phyloP scores from a whole-genome alignment of 2,329 filamentous ascomycete species.

The Curvularia verruculosa region DNA sequence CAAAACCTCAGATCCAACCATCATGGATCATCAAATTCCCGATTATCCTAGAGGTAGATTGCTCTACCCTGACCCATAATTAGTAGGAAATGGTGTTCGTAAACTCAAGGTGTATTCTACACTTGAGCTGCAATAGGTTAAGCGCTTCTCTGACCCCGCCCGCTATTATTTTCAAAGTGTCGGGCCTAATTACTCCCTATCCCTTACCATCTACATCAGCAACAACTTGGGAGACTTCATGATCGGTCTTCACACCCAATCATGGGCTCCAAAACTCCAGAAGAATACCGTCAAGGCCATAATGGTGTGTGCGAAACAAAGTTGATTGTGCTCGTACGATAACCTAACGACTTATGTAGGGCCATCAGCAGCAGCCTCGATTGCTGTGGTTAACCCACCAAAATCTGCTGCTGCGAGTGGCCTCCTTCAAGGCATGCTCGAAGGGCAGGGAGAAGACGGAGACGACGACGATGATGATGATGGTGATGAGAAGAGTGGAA shows the following conservation, averaged over 20 bases:
- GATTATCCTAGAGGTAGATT: neutral
- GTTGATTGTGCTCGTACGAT: neutral
- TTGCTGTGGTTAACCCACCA: slow-evolving; percentile 40
- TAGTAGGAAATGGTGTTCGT: too few species aligned
- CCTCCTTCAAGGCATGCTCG: slow-evolving; percentile 45
- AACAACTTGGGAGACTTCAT: slow-evolving; percentile 6
- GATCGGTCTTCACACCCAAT: slow-evolving; percentile 2
- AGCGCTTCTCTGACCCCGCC: neutral
- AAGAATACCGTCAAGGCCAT: slow-evolving; percentile 42
- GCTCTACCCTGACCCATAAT: neutral
- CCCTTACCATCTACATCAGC: neutral
- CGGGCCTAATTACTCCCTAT: neutral
- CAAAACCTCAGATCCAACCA: neutral
- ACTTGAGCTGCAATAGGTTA: neutral
- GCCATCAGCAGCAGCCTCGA: slow-evolving; percentile 30
- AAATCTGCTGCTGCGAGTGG: slow-evolving; percentile 46
- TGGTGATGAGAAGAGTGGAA: slow-evolving; percentile 47
- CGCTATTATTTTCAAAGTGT: neutral
- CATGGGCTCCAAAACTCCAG: slow-evolving; percentile 51
- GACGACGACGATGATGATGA: slow-evolving; percentile 55
- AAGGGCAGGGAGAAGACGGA: slow-evolving; percentile 55
- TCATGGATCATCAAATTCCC: neutral
- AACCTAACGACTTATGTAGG: slow-evolving; percentile 34
- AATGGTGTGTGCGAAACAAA: slow-evolving; percentile 32
- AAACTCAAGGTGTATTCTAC: neutral